Conservation (phyloP, 1,284 basidiomycete species). For the Retiboletus flavoniger region DNA sequence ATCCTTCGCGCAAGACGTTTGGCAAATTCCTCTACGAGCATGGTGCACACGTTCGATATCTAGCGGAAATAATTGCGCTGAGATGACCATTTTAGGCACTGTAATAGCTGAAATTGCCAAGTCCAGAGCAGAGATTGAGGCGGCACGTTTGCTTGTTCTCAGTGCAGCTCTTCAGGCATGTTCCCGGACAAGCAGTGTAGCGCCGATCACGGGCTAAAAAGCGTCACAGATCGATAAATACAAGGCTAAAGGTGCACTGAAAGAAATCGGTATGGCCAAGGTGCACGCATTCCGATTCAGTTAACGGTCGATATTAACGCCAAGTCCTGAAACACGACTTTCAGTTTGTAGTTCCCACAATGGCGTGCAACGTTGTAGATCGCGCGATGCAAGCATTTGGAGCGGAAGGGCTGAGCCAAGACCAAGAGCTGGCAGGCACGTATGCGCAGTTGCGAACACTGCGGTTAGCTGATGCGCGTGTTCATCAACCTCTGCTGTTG, state of each 20-base stretch:
- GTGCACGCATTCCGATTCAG: slow-evolving; percentile 38
- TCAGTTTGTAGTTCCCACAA: slow-evolving; percentile 87
- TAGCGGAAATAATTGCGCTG: background rate
- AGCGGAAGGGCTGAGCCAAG: slow-evolving; percentile 92
- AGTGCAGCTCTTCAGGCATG: slow-evolving; percentile 85
- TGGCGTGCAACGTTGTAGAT: slow-evolving; percentile 88
- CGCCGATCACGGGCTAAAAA: slow-evolving; percentile 4
- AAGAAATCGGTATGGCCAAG: slow-evolving; percentile 97
- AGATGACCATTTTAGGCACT: slow-evolving; percentile 54
- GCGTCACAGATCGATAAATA: slow-evolving; percentile 79
- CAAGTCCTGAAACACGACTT: slow-evolving; percentile 9
- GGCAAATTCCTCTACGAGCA: slow-evolving; percentile 91
- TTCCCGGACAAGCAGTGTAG: slow-evolving; percentile 3
- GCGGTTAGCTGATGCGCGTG: slow-evolving; percentile 82
- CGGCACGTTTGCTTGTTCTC: slow-evolving; percentile 82
- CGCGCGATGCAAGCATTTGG: slow-evolving; percentile 94
- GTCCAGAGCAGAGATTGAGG: slow-evolving; percentile 91
- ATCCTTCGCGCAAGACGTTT: slow-evolving; percentile 88
- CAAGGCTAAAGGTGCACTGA: slow-evolving; percentile 91
- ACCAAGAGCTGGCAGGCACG: slow-evolving; percentile 76
- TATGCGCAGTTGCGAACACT: slow-evolving; percentile 86
- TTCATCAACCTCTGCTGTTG: slow-evolving; percentile 12
- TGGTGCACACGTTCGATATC: slow-evolving; percentile 47
- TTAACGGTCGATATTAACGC: background rate
- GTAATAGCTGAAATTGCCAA: slow-evolving; percentile 89